Evolutionary conservation across 495 filamentous ascomycete genomes (phyloP), one percentile per base, ranked within the genome.

Genomic region (Cercophora newfieldiana): DNA sequence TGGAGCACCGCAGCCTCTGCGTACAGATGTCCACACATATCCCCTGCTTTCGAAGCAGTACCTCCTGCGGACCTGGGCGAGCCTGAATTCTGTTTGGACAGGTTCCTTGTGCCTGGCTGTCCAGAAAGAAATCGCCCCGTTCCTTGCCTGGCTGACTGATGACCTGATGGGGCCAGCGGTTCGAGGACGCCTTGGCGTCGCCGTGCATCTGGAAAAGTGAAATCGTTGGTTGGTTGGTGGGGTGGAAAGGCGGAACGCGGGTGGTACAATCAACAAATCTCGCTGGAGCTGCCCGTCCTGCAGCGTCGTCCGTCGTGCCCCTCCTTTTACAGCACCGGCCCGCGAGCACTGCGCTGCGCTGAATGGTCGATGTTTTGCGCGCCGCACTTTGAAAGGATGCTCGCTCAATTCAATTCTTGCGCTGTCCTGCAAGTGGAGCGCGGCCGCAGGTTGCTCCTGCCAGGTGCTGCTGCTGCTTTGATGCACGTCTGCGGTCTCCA

Each of bases 191-290:
- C 29, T 29, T 29, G 25, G 55, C 55, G 29, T 58, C 28, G 30
- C 10, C n/a, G 58, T 60, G 58, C 58, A 48, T 60, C 58, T 60
- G 31, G 58, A 44, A 48, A 48, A 31, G 31, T 19, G n/a, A 60
- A 24, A 4, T 44, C 58, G 31, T 7, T 60, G 19, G 58, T 60
- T 58, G 58, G 58, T 60, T 60, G 58, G 58, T 21, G 16, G 58
- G 3, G 30, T 19, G 30, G 21, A 7, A 33, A 44, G 33, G 37
- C 31, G 26, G 31, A 25, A 30, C 29, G 25, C 8, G 24, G 55
- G 29, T 33, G 25, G 26, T 58, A 26, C 29, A 48, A 37, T 25
- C 31, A n/a, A n/a, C n/a, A 14, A 28, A 47, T 47, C 7, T 60
- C 3, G 58, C 19, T 60, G 30, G 58, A 25, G 37, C 22, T 47